These are phyloP conservation scores for Podila verticillata DNA, from an alignment of 192 early-diverging fungal genomes.

Conservation along the genomic window DNA sequence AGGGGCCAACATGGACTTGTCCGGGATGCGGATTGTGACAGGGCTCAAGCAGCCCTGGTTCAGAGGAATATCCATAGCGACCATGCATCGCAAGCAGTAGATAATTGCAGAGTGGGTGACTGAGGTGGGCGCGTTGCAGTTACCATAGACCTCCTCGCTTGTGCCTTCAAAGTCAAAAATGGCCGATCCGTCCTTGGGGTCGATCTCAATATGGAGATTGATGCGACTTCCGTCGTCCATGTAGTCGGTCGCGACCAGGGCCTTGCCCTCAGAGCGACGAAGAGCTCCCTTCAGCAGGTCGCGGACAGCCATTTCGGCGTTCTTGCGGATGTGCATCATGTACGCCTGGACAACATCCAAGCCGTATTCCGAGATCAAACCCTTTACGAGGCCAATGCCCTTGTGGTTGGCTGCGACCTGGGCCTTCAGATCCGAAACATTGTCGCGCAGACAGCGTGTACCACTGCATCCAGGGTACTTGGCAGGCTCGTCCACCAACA, in stretches of 20 bases:
- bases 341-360: conserved; percentile 93
- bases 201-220: conserved; percentile 76
- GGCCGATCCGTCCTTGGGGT: conserved; percentile 75
- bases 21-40: conserved; percentile 82
- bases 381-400: conserved; percentile 85
- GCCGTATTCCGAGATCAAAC: conserved; percentile 86
- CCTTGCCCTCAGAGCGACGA: conserved; percentile 50
- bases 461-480: conserved; percentile 87
- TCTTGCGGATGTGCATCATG: conserved; percentile 91
- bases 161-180: conserved; percentile 96
- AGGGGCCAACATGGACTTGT: conserved; percentile 81
- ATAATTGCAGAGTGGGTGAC: conserved; percentile 95
- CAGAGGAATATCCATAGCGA: conserved; percentile 91
- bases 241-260: conserved; percentile 67
- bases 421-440: conserved; percentile 94
- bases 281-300: conserved; percentile 74
- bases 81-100: conserved; percentile 92
- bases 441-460: conserved; percentile 89
- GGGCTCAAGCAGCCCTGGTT: conserved; percentile 96
- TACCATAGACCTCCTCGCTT: conserved; percentile 87
- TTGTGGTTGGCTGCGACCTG: conserved; percentile 97
- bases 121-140: conserved; percentile 70
- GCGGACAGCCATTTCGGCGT: conserved; percentile 88
- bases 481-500: conserved; percentile 84
- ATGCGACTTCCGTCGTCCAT: conserved; percentile 97